phyloP scores from a whole-genome alignment of 2,329 filamentous ascomycete species.

The Corniculantispora saksenae region DNA sequence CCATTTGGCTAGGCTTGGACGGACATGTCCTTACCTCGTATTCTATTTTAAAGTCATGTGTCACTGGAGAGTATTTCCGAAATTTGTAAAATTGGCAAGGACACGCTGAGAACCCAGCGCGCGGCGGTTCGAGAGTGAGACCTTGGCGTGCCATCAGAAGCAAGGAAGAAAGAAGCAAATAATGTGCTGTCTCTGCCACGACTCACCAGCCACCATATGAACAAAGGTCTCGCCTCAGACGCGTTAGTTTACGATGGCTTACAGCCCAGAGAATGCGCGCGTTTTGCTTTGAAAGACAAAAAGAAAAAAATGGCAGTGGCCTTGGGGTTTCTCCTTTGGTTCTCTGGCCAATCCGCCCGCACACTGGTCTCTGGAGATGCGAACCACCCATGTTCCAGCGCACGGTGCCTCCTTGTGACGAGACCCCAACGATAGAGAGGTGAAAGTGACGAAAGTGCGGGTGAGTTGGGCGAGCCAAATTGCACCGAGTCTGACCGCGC shows the following conservation, averaged over 20 bases:
- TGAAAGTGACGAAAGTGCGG: neutral
- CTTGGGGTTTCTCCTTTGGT: neutral
- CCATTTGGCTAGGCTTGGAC: neutral
- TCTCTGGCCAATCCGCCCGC: neutral
- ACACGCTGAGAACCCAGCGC: neutral
- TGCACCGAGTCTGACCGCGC: slow-evolving; percentile 2
- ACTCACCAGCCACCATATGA: neutral
- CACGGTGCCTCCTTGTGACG: neutral
- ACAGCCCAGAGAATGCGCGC: too few relatives aligned
- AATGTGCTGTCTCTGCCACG: too few relatives aligned
- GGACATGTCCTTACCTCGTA: too few relatives aligned
- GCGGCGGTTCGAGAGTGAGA: neutral
- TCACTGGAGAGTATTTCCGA: neutral
- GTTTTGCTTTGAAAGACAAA: too few relatives aligned
- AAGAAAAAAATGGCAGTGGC: too few relatives aligned
- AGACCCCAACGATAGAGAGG: neutral
- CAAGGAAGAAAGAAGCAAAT: neutral
- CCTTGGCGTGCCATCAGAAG: neutral
- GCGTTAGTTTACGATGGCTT: too few relatives aligned
- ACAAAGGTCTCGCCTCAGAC: neutral
- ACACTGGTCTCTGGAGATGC: neutral
- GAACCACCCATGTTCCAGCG: neutral
- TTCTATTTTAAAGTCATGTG: too few relatives aligned
- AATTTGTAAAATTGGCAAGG: neutral
- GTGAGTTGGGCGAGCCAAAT: neutral